Base-by-base conservation (phyloP, 805 yeast genomes). In the Monosporozyma yasuniensis region DNA sequence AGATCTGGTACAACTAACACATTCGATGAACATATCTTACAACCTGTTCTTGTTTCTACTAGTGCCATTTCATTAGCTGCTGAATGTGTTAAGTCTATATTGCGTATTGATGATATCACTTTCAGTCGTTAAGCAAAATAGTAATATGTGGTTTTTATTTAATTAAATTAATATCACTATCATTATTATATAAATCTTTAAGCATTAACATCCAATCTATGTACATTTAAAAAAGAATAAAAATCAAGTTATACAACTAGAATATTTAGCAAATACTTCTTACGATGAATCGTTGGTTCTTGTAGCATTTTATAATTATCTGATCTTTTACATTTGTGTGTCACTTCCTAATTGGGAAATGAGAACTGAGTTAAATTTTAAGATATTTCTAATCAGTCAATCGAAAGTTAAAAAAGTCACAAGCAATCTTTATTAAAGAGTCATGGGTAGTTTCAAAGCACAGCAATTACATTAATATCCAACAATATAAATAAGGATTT, bases 21-120 rank as follows among this genome's bases (percentile, higher is more conserved):
- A 28, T 87, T 75, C 59, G 87, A 85, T 47, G 99, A 93, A 70
- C 95, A 93, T 66, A 96, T 93, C 50, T 73, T 93, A 62, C 99
- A 93, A 70, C 99, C 99, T 3, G 95, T 90, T 9, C 75, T 93
- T 66, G 99, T 93, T 48, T 86, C 84, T 66, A 90, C 93, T 18
- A 87, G 96, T 69, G 96, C 98, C 46, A 83, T 93, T 51, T 82
- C 95, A 12, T 78, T 93, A 59, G 97, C 98, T 30, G 84, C 97
- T 19, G 99, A 93, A 73, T 86, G 96, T 57, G 98, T 91, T 52
- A 95, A 93, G 72, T 85, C 96, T 43, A 89, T 93, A 56, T 76
- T 93, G 67, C 84, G 99, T 71, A 93, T 93, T 62, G 99, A 93
- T 69, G 99, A 95, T 69, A 95, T 93, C 61, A 86, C 96, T 39